These are phyloP conservation scores for Tothia fuscella DNA, from an alignment of 2,329 filamentous ascomycete genomes.

Conservation along the genomic window DNA sequence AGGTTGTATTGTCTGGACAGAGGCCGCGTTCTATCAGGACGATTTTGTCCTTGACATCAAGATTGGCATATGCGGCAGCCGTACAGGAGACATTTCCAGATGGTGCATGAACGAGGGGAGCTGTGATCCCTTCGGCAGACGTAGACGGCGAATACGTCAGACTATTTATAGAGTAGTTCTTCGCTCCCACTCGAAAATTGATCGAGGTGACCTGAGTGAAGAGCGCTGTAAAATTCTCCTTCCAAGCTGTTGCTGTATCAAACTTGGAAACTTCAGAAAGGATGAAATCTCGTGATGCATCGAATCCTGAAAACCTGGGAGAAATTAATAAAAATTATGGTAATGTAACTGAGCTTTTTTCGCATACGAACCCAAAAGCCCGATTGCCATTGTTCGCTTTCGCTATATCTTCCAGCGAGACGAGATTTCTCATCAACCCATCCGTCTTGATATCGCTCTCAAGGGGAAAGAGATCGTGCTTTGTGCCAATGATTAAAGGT, in stretches of 20 bases:
- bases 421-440: constrained; percentile 43
- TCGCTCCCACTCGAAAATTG: constrained; percentile 26
- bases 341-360: too few species aligned
- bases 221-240: constrained; percentile 37
- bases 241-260: constrained; percentile 29
- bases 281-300: constrained; percentile 46
- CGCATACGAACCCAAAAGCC: constrained; percentile 46
- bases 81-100: constrained; percentile 29
- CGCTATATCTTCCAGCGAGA: constrained; percentile 43
- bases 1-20: constrained; percentile 31
- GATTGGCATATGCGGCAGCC: constrained; percentile 23
- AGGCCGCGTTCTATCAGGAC: constrained; percentile 30
- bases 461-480: too few species aligned
- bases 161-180: constrained; percentile 28
- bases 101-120: constrained; percentile 28
- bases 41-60: constrained; percentile 31
- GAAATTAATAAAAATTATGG: too few species aligned
- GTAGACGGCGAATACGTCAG: constrained; percentile 39
- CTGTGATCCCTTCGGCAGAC: constrained; percentile 31
- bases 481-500: too few species aligned
- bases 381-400: constrained; percentile 46
- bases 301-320: constrained; percentile 49
- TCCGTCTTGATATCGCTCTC: not conserved
- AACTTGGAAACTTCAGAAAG: constrained; percentile 37
- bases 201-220: constrained; percentile 32